phyloP scores from a whole-genome alignment of 2,329 filamentous ascomycete genomes.

The Sclerotiophoma versabilis region DNA sequence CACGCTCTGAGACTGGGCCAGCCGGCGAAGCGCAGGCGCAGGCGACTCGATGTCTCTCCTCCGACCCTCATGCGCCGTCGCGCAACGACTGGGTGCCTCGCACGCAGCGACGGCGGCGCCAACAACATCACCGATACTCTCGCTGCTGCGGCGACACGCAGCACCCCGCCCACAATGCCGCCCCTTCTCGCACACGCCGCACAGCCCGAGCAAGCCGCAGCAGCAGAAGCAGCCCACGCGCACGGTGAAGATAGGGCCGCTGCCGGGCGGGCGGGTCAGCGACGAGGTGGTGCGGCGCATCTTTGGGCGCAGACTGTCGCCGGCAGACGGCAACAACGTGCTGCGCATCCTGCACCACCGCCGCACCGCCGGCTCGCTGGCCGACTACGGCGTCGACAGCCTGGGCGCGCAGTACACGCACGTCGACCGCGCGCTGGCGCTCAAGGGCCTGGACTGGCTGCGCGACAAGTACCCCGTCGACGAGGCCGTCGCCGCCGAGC shows the following conservation, averaged over 20 bases:
- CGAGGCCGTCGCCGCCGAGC: slow-evolving; percentile 49
- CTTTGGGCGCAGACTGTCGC: slow-evolving; percentile 41
- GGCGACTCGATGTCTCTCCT: slow-evolving; percentile 39
- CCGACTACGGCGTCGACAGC: slow-evolving; percentile 49
- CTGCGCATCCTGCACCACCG: slow-evolving; percentile 51
- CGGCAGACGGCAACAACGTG: slow-evolving; percentile 44
- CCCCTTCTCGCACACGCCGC: slow-evolving; percentile 34
- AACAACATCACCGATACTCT: slow-evolving; percentile 28
- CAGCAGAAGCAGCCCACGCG: slow-evolving; percentile 33
- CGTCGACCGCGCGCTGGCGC: slow-evolving; percentile 35
- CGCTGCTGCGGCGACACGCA: slow-evolving; percentile 23
- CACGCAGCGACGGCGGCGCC: slow-evolving; percentile 19
- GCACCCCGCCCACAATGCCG: slow-evolving; percentile 27
- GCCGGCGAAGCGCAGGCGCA: slow-evolving; percentile 14
- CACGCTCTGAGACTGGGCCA: neutral
- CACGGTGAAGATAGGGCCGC: slow-evolving; percentile 41
- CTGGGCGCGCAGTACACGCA: slow-evolving; percentile 38
- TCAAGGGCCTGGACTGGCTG: slow-evolving; percentile 47
- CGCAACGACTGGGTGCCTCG: slow-evolving; percentile 38
- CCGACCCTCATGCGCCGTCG: slow-evolving; percentile 34
- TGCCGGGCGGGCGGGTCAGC: slow-evolving; percentile 39
- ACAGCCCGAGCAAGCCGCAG: slow-evolving; percentile 27
- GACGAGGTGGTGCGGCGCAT: slow-evolving; percentile 35
- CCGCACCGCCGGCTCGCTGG: slow-evolving; percentile 48
- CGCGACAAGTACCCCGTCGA: slow-evolving; percentile 48